Evolutionary conservation across 2,329 filamentous ascomycete genomes (phyloP), one percentile per base, ranked within the genome.

Genomic region (Microdochium paspali): DNA sequence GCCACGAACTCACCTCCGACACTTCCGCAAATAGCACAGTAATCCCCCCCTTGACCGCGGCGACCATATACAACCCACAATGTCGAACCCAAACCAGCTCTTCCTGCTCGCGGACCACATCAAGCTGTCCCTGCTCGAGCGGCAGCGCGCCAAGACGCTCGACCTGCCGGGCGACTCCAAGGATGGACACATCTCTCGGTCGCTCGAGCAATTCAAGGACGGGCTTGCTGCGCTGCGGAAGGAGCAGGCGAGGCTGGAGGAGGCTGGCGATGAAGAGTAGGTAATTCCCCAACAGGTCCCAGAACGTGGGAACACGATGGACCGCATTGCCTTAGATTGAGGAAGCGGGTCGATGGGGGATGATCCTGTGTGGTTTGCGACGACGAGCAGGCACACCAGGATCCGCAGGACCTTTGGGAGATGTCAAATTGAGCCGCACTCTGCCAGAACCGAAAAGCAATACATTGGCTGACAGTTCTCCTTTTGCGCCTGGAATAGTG

Each of bases 71-170:
- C 6, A 4, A 12, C 35, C 48, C 54, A 61, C 51, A 60, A 79
- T 79, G 76, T 69, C 74, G 52, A 82, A 76, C 56, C 68, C 77
- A 32, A 82, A 81, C 60, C 90, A 96, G 66, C 84, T 97, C 56
- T 89, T 90, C 64, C 84, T 97, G 47, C 81, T 97, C 49, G 89
- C 90, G 60, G 93, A 98, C 70, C 91, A 97, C 68, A 87, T 97
- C 74, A 96, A 97, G 69, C 80, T 97, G 51, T 95, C 90, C 13
- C 77, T 98, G 15, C 82, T 97, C 24, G 93, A 97, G 71, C 83
- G 91, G 49, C 85, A 95, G 69, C 84, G 91, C 49, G 89, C 90
- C 44, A 81, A 88, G 58, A 86, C 82, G 13, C 77, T 95, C 42
- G 83, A 89, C 56, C 78, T 95, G 48, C 80, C 89, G 50, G 80